These are phyloP conservation scores for Podospora appendiculata DNA, from an alignment of 495 filamentous ascomycete genomes.

Conservation along the genomic window DNA sequence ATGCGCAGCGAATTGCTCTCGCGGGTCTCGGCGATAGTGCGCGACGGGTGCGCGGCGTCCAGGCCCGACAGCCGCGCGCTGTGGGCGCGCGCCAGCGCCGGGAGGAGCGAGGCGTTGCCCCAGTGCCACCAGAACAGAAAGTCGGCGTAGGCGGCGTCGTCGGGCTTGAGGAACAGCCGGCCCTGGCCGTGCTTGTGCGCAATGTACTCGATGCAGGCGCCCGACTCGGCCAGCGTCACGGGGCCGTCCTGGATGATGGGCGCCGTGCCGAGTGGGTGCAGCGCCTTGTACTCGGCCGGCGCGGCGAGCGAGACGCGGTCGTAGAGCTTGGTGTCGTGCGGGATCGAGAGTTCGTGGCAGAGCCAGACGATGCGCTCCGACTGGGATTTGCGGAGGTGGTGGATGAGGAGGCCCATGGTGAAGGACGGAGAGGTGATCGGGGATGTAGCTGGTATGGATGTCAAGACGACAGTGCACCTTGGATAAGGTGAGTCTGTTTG, in stretches of 20 bases:
- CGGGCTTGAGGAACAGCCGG: slow-evolving; percentile 32
- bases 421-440: too few species aligned
- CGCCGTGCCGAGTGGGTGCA: slow-evolving; percentile 45
- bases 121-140: slow-evolving; percentile 58
- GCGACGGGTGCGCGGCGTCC: not conserved
- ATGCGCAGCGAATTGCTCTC: slow-evolving; percentile 20
- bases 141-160: slow-evolving; percentile 38
- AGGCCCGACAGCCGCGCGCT: slow-evolving; percentile 1
- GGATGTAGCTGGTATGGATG: too few species aligned
- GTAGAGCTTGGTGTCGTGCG: slow-evolving; percentile 45
- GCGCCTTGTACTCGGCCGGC: slow-evolving; percentile 42
- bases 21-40: slow-evolving; percentile 12
- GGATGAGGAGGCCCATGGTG: slow-evolving; percentile 18
- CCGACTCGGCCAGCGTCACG: slow-evolving; percentile 46
- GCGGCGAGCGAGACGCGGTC: slow-evolving; percentile 42
- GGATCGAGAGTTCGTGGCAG: slow-evolving; percentile 52
- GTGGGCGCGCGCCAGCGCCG: slow-evolving; percentile 17
- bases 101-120: slow-evolving; percentile 48
- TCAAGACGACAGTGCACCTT: too few species aligned
- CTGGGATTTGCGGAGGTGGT: slow-evolving; percentile 50
- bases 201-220: slow-evolving; percentile 52
- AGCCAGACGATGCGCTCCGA: slow-evolving; percentile 57
- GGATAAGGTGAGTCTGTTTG: too few species aligned
- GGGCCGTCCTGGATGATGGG: slow-evolving; percentile 48
- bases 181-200: slow-evolving; percentile 41